Evolutionary conservation across 306 rosid genomes (phyloP).

Genomic region (Quercus robur): DNA sequence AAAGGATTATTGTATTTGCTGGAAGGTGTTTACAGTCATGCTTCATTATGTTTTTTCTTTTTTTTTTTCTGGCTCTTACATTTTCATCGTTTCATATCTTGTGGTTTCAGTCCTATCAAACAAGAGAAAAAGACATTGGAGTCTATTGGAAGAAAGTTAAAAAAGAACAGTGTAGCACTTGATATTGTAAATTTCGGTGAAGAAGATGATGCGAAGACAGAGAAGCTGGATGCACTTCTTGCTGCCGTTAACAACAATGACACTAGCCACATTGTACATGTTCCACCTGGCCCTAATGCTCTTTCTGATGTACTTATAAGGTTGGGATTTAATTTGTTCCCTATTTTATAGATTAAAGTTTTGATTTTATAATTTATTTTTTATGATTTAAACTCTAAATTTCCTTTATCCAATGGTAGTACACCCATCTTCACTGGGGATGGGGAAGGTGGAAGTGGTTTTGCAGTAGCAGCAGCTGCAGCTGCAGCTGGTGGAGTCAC

Average conservation of each 20-base stretch:
- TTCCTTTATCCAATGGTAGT: constrained; percentile 37
- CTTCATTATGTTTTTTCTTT: background rate
- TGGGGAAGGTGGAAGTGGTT: constrained; percentile 96
- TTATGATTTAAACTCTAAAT: background rate
- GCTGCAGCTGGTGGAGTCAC: constrained; percentile 89
- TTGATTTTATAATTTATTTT: background rate
- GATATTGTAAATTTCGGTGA: constrained; percentile 89
- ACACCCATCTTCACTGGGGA: constrained; percentile 97
- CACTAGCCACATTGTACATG: constrained; percentile 67
- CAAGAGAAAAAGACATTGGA: constrained; percentile 80
- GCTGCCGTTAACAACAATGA: constrained; percentile 81
- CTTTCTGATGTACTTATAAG: constrained; percentile 66
- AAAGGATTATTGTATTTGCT: constrained; percentile 85
- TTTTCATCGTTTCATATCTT: constrained; percentile 7
- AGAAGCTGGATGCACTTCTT: constrained; percentile 83
- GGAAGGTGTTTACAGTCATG: constrained; percentile 55
- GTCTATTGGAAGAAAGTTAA: constrained; percentile 79
- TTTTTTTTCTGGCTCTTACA: constrained; percentile 6
- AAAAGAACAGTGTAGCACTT: constrained; percentile 90
- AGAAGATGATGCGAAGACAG: constrained; percentile 82
- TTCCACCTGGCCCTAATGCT: constrained; percentile 52
- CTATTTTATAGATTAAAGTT: background rate
- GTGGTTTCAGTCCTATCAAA: constrained; percentile 56
- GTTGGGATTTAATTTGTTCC: constrained; percentile 31
- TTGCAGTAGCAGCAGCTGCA: constrained; percentile 89